These are phyloP conservation scores for Coemansia erecta DNA, from an alignment of 192 early-diverging fungal species.

Conservation along the genomic window DNA sequence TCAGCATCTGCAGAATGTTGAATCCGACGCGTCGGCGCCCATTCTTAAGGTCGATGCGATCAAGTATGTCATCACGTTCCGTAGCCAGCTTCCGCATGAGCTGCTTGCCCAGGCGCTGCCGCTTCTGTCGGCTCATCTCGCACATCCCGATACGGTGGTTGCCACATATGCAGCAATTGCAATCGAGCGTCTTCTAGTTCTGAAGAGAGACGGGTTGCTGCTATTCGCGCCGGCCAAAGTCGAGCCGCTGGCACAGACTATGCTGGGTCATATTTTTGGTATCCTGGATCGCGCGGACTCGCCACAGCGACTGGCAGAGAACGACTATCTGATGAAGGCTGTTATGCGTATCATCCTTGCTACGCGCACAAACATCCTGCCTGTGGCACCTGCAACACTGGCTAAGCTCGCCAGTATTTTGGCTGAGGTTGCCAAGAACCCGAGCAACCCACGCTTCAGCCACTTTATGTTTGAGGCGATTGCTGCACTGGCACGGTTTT, in stretches of 20 bases:
- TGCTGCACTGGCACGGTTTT: constrained; percentile 80
- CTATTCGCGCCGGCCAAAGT: constrained; percentile 71
- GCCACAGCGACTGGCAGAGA: constrained; percentile 93
- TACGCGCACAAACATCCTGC: constrained; percentile 68
- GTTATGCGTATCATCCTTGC: constrained; percentile 85
- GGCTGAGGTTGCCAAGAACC: constrained; percentile 84
- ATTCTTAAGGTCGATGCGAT: constrained; percentile 94
- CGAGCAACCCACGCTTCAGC: constrained; percentile 96
- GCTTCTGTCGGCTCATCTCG: constrained; percentile 74
- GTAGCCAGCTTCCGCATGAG: constrained; percentile 86
- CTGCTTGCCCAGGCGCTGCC: constrained; percentile 76
- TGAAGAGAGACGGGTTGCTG: constrained; percentile 59
- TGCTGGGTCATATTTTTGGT: constrained; percentile 74
- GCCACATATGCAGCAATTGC: constrained; percentile 89
- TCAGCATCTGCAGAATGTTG: constrained; percentile 74
- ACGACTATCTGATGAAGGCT: constrained; percentile 93
- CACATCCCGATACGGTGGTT: constrained; percentile 79
- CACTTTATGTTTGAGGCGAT: constrained; percentile 96
- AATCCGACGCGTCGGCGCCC: constrained; percentile 65
- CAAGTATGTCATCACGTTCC: constrained; percentile 92
- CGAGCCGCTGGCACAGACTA: constrained; percentile 60
- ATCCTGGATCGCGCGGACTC: constrained; percentile 73
- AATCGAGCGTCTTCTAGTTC: constrained; percentile 86
- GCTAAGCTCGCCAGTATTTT: constrained; percentile 75
- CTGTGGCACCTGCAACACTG: constrained; percentile 71